A percentile compares a stretch with the other conserved stretches of the same genome.
Conservation (phyloP, 2,329 filamentous ascomycete species). For the Calonectria pauciramosa region DNA sequence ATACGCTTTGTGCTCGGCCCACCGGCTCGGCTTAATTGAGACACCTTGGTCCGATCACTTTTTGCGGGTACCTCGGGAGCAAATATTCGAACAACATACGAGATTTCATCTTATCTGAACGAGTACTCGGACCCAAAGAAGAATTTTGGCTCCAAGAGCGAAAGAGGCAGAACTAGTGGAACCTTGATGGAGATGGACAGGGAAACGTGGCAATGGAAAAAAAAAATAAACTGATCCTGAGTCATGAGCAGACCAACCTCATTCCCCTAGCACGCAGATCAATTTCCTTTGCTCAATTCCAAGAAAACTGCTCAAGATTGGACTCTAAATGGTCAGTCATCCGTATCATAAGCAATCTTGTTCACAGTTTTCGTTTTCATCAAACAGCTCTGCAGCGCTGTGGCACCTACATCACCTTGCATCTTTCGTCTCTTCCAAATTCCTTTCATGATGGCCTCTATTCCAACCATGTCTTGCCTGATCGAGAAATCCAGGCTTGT, state of each 20-base stretch:
- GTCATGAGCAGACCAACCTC: neutral
- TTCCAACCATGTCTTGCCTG: neutral
- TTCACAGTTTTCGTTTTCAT: neutral
- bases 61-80: neutral
- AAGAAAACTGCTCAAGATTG: too few species aligned
- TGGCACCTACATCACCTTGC: too few species aligned
- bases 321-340: too few species aligned
- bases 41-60: too few species aligned
- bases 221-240: neutral
- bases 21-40: too few species aligned
- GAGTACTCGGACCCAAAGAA: neutral
- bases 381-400: neutral
- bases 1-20: too few species aligned
- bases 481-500: neutral
- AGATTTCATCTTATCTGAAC: neutral
- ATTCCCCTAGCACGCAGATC: neutral
- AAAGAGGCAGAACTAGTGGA: neutral
- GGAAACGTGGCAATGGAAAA: too few species aligned
- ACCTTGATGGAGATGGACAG: too few species aligned
- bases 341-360: neutral
- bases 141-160: neutral
- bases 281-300: neutral
- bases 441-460: neutral
- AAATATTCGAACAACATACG: neutral
- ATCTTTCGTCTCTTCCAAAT: too few species aligned